phyloP scores from a whole-genome alignment of 495 filamentous ascomycete species.

The Pyrenula massariospora region DNA sequence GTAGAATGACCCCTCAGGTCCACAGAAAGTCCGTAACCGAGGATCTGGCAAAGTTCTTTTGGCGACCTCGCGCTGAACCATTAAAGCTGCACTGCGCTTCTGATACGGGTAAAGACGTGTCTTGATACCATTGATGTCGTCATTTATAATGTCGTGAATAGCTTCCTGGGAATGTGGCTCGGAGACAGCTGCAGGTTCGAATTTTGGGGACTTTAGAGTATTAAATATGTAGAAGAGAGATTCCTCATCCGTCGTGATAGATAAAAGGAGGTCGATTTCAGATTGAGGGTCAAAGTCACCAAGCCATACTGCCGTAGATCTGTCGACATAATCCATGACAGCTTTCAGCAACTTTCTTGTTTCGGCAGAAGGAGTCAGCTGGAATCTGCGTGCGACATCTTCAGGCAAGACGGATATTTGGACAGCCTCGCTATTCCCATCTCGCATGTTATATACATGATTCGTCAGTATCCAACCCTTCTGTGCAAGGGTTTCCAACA shows the following conservation, averaged over 20 bases:
- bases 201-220: conserved; percentile 60
- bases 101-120: conserved; percentile 70
- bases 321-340: conserved; percentile 46
- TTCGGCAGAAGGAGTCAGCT: conserved; percentile 27
- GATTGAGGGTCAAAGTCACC: conserved; percentile 17
- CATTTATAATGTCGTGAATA: conserved; percentile 49
- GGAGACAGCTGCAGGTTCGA: conserved; percentile 34
- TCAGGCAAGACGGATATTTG: conserved; percentile 58
- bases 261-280: neutral
- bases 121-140: conserved; percentile 45
- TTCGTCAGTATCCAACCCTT: neutral
- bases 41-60: conserved; percentile 60
- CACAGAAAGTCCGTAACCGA: conserved; percentile 42
- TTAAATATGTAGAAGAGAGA: conserved; percentile 84
- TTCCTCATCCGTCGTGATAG: conserved; percentile 26
- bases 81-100: conserved; percentile 66
- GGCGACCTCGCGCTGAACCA: conserved; percentile 72
- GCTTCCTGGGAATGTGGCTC: conserved; percentile 46
- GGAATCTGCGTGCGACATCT: conserved; percentile 41
- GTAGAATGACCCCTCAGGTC: conserved; percentile 60
- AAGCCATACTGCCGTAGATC: conserved; percentile 41
- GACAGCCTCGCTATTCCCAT: conserved; percentile 18
- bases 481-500: neutral
- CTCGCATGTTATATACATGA: neutral
- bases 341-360: conserved; percentile 31